Percentiles rank a stretch among this genome's conserved stretches.
These are phyloP conservation scores for Cucurbita moschata DNA, from an alignment of 306 rosid species.

Conservation along the genomic window DNA sequence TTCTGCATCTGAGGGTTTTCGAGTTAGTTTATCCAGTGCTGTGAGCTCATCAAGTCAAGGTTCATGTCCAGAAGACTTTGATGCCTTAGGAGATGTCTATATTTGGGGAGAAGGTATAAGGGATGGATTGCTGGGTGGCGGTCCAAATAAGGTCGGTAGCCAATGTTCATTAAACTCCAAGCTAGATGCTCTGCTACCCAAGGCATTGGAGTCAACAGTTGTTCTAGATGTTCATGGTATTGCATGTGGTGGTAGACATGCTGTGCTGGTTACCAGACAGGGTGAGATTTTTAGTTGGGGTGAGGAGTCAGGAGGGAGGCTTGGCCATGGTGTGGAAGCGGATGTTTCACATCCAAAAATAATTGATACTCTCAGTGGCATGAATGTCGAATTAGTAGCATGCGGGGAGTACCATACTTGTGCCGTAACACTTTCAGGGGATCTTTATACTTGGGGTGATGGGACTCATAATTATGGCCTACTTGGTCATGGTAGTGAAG, in stretches of 20 bases:
- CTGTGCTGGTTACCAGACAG: conserved; percentile 68
- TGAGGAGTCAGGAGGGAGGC: conserved; percentile 91
- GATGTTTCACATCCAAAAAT: conserved; percentile 79
- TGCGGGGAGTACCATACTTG: conserved; percentile 95
- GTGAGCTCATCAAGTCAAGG: conserved; percentile 94
- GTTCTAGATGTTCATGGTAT: conserved; percentile 81
- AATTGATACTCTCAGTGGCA: conserved; percentile 51
- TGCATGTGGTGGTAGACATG: conserved; percentile 78
- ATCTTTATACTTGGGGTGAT: conserved; percentile 95
- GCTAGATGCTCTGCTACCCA: conserved; percentile 73
- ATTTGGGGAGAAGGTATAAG: conserved; percentile 78
- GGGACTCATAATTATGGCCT: conserved; percentile 54
- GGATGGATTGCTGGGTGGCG: conserved; percentile 71
- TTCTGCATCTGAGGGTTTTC: conserved; percentile 56
- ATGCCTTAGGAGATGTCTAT: conserved; percentile 65
- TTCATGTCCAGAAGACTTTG: conserved; percentile 71
- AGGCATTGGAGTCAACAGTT: conserved; percentile 68
- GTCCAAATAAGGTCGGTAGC: conserved; percentile 42
- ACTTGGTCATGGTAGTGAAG: conserved; percentile 81
- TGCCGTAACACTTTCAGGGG: conserved; percentile 82
- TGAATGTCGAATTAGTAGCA: conserved; percentile 64
- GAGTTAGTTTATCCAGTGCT: conserved; percentile 86
- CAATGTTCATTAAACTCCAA: conserved; percentile 23
- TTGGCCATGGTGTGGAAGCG: conserved; percentile 76
- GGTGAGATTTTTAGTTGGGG: conserved; percentile 98